Base-by-base conservation (phyloP, 169 alveolate species). In the Cryptosporidium canis region DNA sequence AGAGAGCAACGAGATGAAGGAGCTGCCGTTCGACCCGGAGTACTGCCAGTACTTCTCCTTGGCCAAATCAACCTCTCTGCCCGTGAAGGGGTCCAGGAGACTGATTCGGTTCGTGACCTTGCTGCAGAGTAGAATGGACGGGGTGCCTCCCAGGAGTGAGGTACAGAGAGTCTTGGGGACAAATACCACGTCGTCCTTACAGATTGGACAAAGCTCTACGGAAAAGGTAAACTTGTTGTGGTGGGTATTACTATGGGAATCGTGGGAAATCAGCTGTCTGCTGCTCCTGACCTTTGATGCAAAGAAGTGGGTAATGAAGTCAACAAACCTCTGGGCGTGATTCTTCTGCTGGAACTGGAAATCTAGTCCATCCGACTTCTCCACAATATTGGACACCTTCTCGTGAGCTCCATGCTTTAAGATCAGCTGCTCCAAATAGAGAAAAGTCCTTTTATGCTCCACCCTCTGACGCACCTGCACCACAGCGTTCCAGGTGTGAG, bases 401-500 rank as follows among this genome's bases (percentile, higher is more conserved):
- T 95, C 94, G 68, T 96, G 97, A 72, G 97, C 97, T 85, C 96
- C 96, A 91, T 96, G 95, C 95, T 97, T 96, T 64, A 98, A 85
- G 63, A 98, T 93, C 63, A 98, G 91, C 95, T 98, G 98, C 92
- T 98, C 99, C 64, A 98, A 92, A 91, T 94, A 96, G 51, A 96
- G 90, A 92, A 98, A 95, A 11, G 99, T 98, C 64, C 98, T 92
- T 92, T 98, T 97, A 90, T 98, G 99, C 63, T 95, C 98, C 27
- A 97, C 98, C 91, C 97, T 97, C 91, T 98, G 99, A 68, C 99
- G 94, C 24, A 97, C 95, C 91, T 97, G 96, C 55, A 97, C 99
- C 83, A 95, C 90, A 27, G 99, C 98, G 44, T 95, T 95, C 99
- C 99, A 98, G 11, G 98, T 96, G 92, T 98, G 99, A 1, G 99